A percentile compares a stretch with the other conserved stretches of the same genome.
phyloP scores from a whole-genome alignment of 2,329 filamentous ascomycete genomes.

The Fusarium verticillioides region DNA sequence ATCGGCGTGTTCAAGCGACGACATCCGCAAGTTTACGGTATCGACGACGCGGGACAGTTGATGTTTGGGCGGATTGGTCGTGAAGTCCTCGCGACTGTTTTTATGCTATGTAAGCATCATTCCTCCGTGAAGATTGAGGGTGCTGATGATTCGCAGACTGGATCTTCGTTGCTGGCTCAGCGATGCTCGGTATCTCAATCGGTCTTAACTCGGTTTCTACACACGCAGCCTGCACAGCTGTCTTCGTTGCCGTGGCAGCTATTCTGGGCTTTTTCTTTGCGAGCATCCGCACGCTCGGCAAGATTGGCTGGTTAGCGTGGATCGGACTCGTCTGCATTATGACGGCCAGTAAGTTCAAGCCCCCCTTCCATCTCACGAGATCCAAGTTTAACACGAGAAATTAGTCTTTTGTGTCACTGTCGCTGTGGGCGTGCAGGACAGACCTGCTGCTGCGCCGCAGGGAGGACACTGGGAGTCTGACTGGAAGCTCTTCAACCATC shows the following conservation, averaged over 20 bases:
- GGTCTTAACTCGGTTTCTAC: conserved; percentile 54
- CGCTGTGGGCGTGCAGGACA: conserved; percentile 28
- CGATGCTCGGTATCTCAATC: conserved; percentile 51
- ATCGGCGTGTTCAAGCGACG: conserved; percentile 61
- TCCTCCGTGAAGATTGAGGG: not conserved
- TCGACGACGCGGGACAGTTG: conserved; percentile 62
- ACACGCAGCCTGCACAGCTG: conserved; percentile 54
- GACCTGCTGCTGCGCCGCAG: conserved; percentile 23
- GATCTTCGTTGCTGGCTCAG: conserved; percentile 32
- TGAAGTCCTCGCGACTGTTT: conserved; percentile 52
- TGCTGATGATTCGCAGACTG: conserved; percentile 9
- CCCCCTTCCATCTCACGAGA: rapidly evolving
- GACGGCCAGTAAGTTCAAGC: conserved; percentile 24
- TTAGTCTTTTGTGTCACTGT: conserved; percentile 33
- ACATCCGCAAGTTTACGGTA: conserved; percentile 63
- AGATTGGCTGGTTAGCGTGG: conserved; percentile 50
- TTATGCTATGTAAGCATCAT: conserved; percentile 49
- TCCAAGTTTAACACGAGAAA: not conserved
- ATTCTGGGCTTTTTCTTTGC: conserved; percentile 46
- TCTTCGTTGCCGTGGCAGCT: conserved; percentile 52
- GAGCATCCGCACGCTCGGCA: conserved; percentile 48
- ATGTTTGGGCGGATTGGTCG: conserved; percentile 61
- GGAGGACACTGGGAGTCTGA: conserved; percentile 44
- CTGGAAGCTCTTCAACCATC: conserved; percentile 45
- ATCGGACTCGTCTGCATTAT: conserved; percentile 35